A percentile compares a stretch with the other conserved stretches of the same genome.
Conservation (phyloP, 2,329 filamentous ascomycete species). For the Ophiocordyceps camponoti-floridani region DNA sequence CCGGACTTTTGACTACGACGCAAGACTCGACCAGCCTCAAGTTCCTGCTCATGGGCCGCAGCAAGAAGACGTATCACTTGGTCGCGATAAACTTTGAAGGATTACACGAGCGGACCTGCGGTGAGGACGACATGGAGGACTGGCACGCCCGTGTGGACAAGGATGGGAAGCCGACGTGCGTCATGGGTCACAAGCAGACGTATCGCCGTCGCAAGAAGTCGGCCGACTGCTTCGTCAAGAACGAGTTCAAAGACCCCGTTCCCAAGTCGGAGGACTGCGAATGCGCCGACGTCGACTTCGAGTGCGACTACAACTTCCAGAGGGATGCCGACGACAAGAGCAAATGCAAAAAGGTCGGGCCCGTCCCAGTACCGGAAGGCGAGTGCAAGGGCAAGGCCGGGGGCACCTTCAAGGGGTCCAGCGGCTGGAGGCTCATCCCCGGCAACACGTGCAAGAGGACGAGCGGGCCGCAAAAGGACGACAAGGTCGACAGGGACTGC, state of each 20-base stretch:
- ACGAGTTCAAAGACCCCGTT: conserved; percentile 64
- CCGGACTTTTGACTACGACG: conserved; percentile 65
- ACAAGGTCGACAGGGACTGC: conserved; percentile 60
- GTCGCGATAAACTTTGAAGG: conserved; percentile 71
- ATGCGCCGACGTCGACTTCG: conserved; percentile 73
- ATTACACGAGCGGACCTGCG: conserved; percentile 65
- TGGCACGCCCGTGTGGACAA: conserved; percentile 76
- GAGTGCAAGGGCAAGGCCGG: conserved; percentile 48
- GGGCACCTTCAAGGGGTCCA: conserved; percentile 66
- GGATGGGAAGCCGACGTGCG: conserved; percentile 64
- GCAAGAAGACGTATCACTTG: conserved; percentile 39
- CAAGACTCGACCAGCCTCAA: conserved; percentile 86
- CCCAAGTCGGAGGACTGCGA: conserved; percentile 58
- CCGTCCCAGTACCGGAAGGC: conserved; percentile 48
- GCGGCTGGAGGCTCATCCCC: conserved; percentile 83
- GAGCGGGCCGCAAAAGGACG: conserved; percentile 46
- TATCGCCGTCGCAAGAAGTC: conserved; percentile 74
- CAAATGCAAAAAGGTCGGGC: conserved; percentile 48
- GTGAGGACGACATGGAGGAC: conserved; percentile 60
- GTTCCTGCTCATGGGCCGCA: conserved; percentile 60
- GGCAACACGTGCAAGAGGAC: conserved; percentile 54
- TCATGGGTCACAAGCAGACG: conserved; percentile 92
- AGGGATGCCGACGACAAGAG: conserved; percentile 44
- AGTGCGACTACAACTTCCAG: conserved; percentile 89
- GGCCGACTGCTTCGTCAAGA: conserved; percentile 74